Percentiles rank a stretch among this genome's conserved stretches.
phyloP scores from a whole-genome alignment of 2,329 filamentous ascomycete species.

The Dactylellina cionopaga region DNA sequence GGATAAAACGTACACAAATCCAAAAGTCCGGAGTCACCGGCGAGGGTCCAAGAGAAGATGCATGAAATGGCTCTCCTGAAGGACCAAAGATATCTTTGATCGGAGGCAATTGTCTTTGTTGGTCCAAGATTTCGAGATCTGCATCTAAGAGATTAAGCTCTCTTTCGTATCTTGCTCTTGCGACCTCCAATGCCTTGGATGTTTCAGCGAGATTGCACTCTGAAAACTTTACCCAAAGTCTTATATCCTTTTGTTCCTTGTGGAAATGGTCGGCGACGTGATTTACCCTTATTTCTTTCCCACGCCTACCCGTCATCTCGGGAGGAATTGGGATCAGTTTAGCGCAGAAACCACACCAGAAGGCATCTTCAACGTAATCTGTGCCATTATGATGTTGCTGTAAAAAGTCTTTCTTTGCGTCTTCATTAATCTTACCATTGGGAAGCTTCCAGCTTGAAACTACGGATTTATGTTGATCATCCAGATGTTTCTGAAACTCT shows the following conservation, averaged over 20 bases:
- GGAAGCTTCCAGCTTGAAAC: constrained; percentile 33
- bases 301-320: constrained; percentile 68
- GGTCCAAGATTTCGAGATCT: constrained; percentile 22
- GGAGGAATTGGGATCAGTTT: constrained; percentile 67
- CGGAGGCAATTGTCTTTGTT: constrained; percentile 26
- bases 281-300: constrained; percentile 66
- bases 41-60: constrained; percentile 11
- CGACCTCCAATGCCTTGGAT: constrained; percentile 14
- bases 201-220: constrained; percentile 30
- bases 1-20: constrained; percentile 39
- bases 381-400: constrained; percentile 71
- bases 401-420: constrained; percentile 62
- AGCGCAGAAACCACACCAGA: constrained; percentile 89
- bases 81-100: constrained; percentile 45
- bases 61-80: constrained; percentile 25
- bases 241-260: constrained; percentile 48
- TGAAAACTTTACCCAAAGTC: constrained; percentile 42
- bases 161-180: constrained; percentile 12
- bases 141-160: constrained; percentile 24
- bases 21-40: constrained; percentile 32
- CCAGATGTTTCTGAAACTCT: constrained; percentile 71
- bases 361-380: constrained; percentile 70
- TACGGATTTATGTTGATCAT: constrained; percentile 63
- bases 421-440: constrained; percentile 56
- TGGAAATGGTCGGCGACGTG: constrained; percentile 79